Evolutionary conservation across 2,329 filamentous ascomycete species (phyloP).

Genomic region (Aspergillus hiratsukae): DNA sequence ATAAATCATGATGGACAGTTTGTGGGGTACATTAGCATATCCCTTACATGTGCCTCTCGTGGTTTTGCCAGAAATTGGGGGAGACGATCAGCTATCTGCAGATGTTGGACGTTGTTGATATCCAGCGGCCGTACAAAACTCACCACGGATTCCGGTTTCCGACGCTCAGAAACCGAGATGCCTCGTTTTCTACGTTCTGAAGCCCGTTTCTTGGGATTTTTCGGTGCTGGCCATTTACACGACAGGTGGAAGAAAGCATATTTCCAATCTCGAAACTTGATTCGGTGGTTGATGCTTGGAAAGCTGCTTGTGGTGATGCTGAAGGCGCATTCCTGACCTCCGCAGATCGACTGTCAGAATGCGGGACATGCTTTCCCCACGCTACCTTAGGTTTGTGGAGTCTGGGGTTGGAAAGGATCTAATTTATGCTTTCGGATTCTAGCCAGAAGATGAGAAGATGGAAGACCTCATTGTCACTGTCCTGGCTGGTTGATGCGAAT

Average conservation of each 20-base stretch:
- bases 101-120: not conserved
- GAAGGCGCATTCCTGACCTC: not conserved
- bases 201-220: not conserved
- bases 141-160: not conserved
- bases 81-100: not conserved
- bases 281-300: not conserved
- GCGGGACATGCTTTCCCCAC: not conserved
- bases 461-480: not conserved
- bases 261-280: not conserved
- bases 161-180: not conserved
- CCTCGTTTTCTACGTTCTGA: not conserved
- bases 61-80: not conserved
- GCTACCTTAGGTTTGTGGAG: not conserved
- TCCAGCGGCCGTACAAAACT: not conserved
- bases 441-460: not conserved
- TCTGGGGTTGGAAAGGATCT: not conserved
- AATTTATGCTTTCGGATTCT: not conserved
- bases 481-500: not conserved
- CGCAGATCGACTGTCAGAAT: not conserved
- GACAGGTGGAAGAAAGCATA: not conserved
- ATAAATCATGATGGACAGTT: not conserved
- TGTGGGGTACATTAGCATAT: not conserved
- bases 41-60: not conserved
- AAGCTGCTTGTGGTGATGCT: not conserved
- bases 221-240: not conserved